These are phyloP conservation scores for Termitomyces sp. DNA, from an alignment of 768 basidiomycete species.

Conservation along the genomic window DNA sequence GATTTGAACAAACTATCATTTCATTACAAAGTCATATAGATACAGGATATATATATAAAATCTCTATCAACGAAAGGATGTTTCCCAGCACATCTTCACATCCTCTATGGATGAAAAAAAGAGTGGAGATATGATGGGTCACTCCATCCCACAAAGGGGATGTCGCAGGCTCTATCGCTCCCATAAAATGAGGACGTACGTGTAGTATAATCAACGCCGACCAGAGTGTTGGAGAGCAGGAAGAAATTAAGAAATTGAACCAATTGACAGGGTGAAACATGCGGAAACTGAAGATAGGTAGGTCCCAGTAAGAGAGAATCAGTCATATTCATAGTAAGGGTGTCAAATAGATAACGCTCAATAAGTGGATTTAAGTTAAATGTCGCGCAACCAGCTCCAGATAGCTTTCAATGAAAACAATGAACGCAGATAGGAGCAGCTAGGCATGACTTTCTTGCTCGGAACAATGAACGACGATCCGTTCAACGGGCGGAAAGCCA, in stretches of 20 bases:
- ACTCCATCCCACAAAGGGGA: conserved; percentile 16
- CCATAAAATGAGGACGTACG: conserved; percentile 94
- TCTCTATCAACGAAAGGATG: conserved; percentile 6
- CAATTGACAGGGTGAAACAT: background rate
- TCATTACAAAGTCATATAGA: background rate
- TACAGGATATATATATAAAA: background rate
- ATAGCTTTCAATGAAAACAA: conserved; percentile 17
- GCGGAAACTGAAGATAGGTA: conserved; percentile 17
- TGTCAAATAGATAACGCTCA: background rate
- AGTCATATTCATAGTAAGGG: background rate
- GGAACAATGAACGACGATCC: conserved; percentile 78
- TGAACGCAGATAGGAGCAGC: conserved; percentile 32
- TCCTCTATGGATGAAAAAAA: conserved; percentile 23
- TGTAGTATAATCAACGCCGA: conserved; percentile 62
- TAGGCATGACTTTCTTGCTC: conserved; percentile 56
- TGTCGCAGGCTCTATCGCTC: conserved; percentile 59
- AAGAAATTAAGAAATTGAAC: background rate
- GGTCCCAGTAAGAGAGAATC: background rate
- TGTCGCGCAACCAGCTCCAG: conserved; percentile 19
- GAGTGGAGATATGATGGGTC: conserved; percentile 29
- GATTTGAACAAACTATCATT: background rate
- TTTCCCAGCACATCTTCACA: conserved; percentile 28
- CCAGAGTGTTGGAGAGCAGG: conserved; percentile 96
- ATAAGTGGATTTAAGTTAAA: background rate
- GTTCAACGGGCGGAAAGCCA: conserved; percentile 57